Conservation (phyloP, 2,329 filamentous ascomycete genomes). For the Xenosphaeropsis pyriputrescens region DNA sequence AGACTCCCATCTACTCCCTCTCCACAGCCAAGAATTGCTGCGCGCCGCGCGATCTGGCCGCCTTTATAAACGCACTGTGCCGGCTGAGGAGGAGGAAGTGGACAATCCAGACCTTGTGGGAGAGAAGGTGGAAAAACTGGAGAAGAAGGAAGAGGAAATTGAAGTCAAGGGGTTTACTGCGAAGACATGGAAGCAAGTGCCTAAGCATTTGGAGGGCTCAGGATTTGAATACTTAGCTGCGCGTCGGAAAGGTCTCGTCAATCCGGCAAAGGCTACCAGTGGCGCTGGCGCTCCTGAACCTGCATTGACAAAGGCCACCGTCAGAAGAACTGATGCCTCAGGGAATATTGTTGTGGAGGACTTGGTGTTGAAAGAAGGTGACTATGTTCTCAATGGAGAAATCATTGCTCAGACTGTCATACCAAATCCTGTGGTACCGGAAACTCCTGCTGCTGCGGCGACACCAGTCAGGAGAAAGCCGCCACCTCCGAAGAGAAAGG, state of each 20-base stretch:
- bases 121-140: constrained; percentile 44
- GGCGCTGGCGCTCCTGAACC: constrained; percentile 26
- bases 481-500: constrained; percentile 52
- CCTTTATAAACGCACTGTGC: constrained; percentile 57
- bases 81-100: constrained; percentile 42
- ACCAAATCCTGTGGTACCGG: constrained; percentile 40
- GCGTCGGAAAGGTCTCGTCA: constrained; percentile 44
- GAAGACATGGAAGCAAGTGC: constrained; percentile 46
- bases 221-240: constrained; percentile 42
- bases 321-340: constrained; percentile 61
- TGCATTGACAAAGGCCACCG: constrained; percentile 63
- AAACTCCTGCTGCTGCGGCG: constrained; percentile 31
- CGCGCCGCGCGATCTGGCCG: constrained; percentile 66
- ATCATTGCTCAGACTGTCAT: constrained; percentile 51
- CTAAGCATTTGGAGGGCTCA: constrained; percentile 39
- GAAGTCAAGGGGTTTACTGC: constrained; percentile 35
- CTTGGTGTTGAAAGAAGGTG: constrained; percentile 66
- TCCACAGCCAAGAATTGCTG: constrained; percentile 70
- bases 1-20: constrained; percentile 62
- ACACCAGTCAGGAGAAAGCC: constrained; percentile 34
- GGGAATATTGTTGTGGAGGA: constrained; percentile 79
- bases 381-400: constrained; percentile 61
- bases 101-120: constrained; percentile 29
- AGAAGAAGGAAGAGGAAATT: constrained; percentile 37
- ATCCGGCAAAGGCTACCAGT: constrained; percentile 32